A percentile compares a stretch with the other conserved stretches of the same genome.
Conservation (phyloP, 768 basidiomycete genomes). For the Lentinula aciculospora region DNA sequence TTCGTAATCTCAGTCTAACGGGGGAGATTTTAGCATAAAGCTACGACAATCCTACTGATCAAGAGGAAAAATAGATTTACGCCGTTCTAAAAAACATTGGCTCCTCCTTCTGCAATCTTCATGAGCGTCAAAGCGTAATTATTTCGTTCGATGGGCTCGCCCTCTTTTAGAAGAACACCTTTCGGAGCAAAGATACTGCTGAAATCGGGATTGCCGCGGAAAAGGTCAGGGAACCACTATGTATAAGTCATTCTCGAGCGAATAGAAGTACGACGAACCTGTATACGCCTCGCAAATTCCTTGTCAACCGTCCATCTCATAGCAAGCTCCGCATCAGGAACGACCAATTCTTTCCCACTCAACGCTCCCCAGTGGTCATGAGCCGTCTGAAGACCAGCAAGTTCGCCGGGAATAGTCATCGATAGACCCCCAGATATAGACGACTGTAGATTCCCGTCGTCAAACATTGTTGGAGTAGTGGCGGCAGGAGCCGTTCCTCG, state of each 20-base stretch:
- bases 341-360: constrained; percentile 31
- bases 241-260: too few species aligned
- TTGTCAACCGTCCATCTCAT: constrained; percentile 49
- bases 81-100: constrained; percentile 52
- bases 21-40: neutral
- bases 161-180: constrained; percentile 47
- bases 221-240: constrained; percentile 18
- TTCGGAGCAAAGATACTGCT: constrained; percentile 49
- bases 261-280: constrained; percentile 28
- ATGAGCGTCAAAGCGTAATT: constrained; percentile 56
- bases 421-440: constrained; percentile 56
- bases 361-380: constrained; percentile 51
- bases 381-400: constrained; percentile 61
- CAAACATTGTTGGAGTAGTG: constrained; percentile 56
- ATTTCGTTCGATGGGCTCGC: constrained; percentile 46
- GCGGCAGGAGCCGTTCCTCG: constrained; percentile 59
- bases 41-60: too few species aligned
- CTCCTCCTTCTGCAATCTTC: constrained; percentile 50
- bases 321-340: constrained; percentile 56
- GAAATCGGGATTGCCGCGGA: constrained; percentile 46
- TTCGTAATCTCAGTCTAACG: constrained; percentile 30
- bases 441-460: constrained; percentile 27
- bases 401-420: constrained; percentile 63
- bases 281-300: constrained; percentile 52
- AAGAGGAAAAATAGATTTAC: constrained; percentile 20